A percentile compares a stretch with the other conserved stretches of the same genome.
phyloP scores from a whole-genome alignment of 2,329 filamentous ascomycete genomes.

The Xylariaceae sp. region DNA sequence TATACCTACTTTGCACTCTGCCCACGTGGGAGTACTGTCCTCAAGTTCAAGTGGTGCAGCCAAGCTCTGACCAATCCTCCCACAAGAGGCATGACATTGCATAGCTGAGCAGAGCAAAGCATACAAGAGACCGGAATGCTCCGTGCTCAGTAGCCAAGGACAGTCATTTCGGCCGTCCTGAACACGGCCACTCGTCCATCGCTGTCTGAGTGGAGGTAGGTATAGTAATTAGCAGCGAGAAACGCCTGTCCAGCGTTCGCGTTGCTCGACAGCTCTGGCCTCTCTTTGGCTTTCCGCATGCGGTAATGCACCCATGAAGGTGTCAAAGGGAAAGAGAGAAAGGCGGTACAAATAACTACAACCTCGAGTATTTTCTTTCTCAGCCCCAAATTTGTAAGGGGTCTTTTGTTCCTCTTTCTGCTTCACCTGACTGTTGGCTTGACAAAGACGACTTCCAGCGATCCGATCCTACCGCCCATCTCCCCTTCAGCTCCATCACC shows the following conservation, averaged over 20 bases:
- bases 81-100: conserved; percentile 7
- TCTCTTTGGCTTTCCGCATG: conserved; percentile 27
- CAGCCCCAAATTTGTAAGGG: conserved; percentile 13
- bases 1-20: no score
- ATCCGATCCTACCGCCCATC: conserved; percentile 15
- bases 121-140: conserved; percentile 25
- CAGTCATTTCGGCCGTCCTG: conserved; percentile 17
- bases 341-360: conserved; percentile 32
- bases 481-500: conserved; percentile 5
- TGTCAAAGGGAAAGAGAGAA: conserved; percentile 24
- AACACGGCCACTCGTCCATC: conserved; percentile 25
- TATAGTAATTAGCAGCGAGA: conserved; percentile 7
- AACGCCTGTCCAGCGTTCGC: conserved; percentile 14
- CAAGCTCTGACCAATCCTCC: no score
- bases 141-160: conserved; percentile 19
- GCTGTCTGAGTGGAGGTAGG: conserved; percentile 21
- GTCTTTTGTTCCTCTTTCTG: conserved; percentile 20
- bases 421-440: conserved; percentile 20
- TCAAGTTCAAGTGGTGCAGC: no score
- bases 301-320: conserved; percentile 25
- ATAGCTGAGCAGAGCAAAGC: conserved; percentile 7
- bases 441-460: conserved; percentile 27
- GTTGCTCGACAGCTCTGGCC: neutral
- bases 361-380: conserved; percentile 26
- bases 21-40: no score